Evolutionary conservation across 176 grass and related monocot species (phyloP).

Genomic region (Triticum timopheevii): DNA sequence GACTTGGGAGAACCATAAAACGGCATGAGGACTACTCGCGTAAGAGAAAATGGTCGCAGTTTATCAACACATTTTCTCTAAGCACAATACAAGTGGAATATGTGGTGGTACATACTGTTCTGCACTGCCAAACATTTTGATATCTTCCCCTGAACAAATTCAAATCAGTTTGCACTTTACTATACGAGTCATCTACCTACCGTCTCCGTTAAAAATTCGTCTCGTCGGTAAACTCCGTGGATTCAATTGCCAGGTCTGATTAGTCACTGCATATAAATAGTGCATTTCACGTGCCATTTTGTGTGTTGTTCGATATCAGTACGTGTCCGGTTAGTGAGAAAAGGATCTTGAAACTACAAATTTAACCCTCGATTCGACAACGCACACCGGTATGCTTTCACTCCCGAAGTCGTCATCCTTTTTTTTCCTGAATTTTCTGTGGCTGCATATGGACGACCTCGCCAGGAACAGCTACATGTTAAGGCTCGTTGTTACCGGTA

Average conservation of each 20-base stretch:
- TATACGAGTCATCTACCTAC: neutral
- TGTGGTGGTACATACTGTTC: neutral
- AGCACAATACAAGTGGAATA: neutral
- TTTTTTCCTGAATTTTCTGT: neutral
- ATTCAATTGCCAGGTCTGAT: too few relatives aligned
- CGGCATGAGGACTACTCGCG: too few relatives aligned
- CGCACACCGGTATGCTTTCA: neutral
- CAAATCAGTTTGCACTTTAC: neutral
- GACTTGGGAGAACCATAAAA: too few relatives aligned
- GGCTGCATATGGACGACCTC: neutral
- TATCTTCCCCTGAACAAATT: neutral
- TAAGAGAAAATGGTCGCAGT: too few relatives aligned
- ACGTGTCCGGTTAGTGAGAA: neutral
- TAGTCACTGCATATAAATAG: neutral
- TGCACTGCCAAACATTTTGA: neutral
- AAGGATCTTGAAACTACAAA: neutral
- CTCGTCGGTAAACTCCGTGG: neutral
- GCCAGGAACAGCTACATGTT: neutral
- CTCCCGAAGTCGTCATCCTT: neutral
- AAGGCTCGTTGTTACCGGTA: slow-evolving; percentile 6
- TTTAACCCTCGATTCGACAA: neutral
- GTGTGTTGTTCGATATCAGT: neutral
- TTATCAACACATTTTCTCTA: too few relatives aligned
- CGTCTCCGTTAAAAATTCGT: neutral
- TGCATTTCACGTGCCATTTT: neutral